Base-by-base conservation (phyloP, 176 grass and related monocot genomes). In the Guadua angustifolia region DNA sequence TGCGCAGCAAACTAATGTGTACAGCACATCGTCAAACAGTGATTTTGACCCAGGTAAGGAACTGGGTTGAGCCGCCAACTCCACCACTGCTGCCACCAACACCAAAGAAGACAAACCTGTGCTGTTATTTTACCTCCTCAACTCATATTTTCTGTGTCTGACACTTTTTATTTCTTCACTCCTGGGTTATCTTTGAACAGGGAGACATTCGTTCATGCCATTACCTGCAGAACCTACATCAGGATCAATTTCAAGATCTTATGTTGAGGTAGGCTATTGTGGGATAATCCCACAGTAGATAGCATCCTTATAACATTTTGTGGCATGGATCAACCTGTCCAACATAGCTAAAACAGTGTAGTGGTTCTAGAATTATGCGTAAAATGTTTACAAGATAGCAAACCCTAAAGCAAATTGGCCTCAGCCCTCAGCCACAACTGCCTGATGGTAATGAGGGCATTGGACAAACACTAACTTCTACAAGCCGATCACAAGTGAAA, bases 21-120 rank as follows among this genome's bases (percentile, higher is more conserved):
- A 95, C 71, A 45, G 76, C 69, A 17, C 40, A 12, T 40, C 55
- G 3, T 44, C 79, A 38, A 85, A 77, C 52, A 61, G 53, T 67
- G 91, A 91, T 83, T 93, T 90, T 89, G 87, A 92, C 79, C 65
- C 69, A 44, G 88, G 83, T 86, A 85, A 71, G 66, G 35, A 61
- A 36, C 82, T 64, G 2, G 24, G 22, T 4, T 66, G 66, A 72
- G 36, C 58, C 16, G 22, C 18, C 80, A 83, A 21, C 47, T 66
- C 45, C 22, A 0, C 6, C 2, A 38, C 50, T 21, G 22, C 3
- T 11, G 33, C 44, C 16, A 0, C 9, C 6, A 53, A 42, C 22
- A 49, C 1, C 19, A 38, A 71, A 75, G 8, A 59, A 71, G 42
- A 22, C n/a, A 44, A 15, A 21, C 45, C 57, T 60, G 0, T 1